These are phyloP conservation scores for Trichophyton rubrum DNA, from an alignment of 2,329 filamentous ascomycete species.

Conservation along the genomic window DNA sequence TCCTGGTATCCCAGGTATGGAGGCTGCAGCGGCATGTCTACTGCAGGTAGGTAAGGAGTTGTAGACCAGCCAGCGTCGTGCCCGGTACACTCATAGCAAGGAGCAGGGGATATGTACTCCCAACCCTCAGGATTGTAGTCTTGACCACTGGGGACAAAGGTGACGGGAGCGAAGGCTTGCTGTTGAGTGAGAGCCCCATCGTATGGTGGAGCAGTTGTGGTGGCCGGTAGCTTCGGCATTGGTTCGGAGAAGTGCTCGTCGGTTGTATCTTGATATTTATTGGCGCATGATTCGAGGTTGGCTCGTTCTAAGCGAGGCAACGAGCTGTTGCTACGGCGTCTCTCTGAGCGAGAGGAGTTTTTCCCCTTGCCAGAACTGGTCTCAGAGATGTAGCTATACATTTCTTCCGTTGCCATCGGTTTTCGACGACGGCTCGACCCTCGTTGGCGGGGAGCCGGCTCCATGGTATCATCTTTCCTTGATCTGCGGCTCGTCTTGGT, in stretches of 20 bases:
- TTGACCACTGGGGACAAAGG: not conserved
- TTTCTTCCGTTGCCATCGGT: not conserved
- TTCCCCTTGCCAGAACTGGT: not conserved
- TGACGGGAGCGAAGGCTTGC: not conserved
- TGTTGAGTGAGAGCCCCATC: not conserved
- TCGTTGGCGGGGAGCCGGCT: not conserved
- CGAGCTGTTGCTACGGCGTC: constrained; percentile 1
- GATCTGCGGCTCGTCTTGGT: not conserved
- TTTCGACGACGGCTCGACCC: not conserved
- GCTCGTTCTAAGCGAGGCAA: not conserved
- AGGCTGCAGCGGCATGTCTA: not conserved
- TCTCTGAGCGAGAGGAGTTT: not conserved
- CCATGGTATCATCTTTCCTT: not conserved
- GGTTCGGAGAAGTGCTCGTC: not conserved
- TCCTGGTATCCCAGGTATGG: not conserved
- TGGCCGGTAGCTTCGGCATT: not conserved
- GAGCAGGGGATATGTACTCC: not conserved
- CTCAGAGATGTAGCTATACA: not conserved
- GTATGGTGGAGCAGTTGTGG: not conserved
- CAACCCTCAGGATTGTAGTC: not conserved
- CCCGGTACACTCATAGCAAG: not conserved
- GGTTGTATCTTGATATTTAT: not conserved
- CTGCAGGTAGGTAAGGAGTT: not conserved
- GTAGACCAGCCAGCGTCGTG: not conserved
- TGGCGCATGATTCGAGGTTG: not conserved